These are phyloP conservation scores for Capronia coronata DNA, from an alignment of 2,329 filamentous ascomycete species.

Conservation along the genomic window DNA sequence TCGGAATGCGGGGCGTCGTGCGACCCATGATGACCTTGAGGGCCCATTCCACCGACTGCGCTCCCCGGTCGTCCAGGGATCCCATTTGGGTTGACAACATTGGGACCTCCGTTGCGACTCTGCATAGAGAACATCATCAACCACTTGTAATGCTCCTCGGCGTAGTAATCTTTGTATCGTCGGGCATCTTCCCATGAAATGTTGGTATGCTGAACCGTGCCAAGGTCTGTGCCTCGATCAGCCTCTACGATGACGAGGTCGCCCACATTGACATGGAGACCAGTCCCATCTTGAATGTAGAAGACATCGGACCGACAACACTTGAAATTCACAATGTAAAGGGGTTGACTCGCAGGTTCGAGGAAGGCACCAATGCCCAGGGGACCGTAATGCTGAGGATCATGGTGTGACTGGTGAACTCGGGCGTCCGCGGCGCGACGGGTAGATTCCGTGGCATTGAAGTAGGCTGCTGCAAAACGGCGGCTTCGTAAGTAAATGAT, in stretches of 20 bases:
- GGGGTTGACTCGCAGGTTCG: slow-evolving; percentile 54
- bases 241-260: slow-evolving; percentile 97
- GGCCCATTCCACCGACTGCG: slow-evolving; percentile 71
- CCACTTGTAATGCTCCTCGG: slow-evolving; percentile 95
- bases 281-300: slow-evolving; percentile 93
- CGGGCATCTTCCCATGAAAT: slow-evolving; percentile 83
- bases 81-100: slow-evolving; percentile 42
- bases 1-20: slow-evolving; percentile 67
- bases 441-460: slow-evolving; percentile 32
- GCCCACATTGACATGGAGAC: slow-evolving; percentile 79
- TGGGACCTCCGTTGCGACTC: slow-evolving; percentile 44
- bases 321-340: slow-evolving; percentile 94
- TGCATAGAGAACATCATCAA: slow-evolving; percentile 96
- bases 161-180: slow-evolving; percentile 81
- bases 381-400: slow-evolving; percentile 21
- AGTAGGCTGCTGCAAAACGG: slow-evolving; percentile 41
- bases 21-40: slow-evolving; percentile 64
- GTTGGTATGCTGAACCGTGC: slow-evolving; percentile 82
- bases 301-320: slow-evolving; percentile 92
- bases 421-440: slow-evolving; percentile 37
- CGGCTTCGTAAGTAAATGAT: slow-evolving; percentile 37
- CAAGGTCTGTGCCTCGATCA: slow-evolving; percentile 90
- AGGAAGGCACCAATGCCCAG: slow-evolving; percentile 27
- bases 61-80: slow-evolving; percentile 60
- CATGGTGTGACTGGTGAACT: slow-evolving; percentile 30